A percentile compares a stretch with the other conserved stretches of the same genome.
Evolutionary conservation across 495 filamentous ascomycete species (phyloP).

Genomic region (Neurospora terricola): DNA sequence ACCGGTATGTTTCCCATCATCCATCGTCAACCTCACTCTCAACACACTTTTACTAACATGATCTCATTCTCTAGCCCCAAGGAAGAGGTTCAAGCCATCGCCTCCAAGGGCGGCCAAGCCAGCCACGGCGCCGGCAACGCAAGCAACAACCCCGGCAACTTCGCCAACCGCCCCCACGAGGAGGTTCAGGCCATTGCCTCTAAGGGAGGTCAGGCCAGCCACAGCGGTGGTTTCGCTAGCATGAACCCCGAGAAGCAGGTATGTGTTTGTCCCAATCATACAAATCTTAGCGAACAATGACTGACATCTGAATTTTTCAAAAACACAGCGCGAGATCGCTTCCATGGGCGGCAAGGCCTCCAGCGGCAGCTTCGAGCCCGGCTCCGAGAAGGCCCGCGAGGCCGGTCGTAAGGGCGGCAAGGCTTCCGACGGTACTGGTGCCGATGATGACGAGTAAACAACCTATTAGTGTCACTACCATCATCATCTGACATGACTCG

Average conservation of each 20-base stretch:
- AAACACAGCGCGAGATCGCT: slow-evolving; percentile 29
- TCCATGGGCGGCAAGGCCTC: slow-evolving; percentile 45
- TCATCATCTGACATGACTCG: neutral
- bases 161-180: slow-evolving; percentile 30
- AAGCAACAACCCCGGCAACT: slow-evolving; percentile 1
- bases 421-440: slow-evolving; percentile 19
- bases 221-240: slow-evolving; percentile 23
- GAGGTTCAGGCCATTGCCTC: slow-evolving; percentile 44
- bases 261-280: slow-evolving; percentile 5
- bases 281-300: neutral
- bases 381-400: slow-evolving; percentile 35
- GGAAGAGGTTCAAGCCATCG: slow-evolving; percentile 48
- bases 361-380: slow-evolving; percentile 37
- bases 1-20: slow-evolving; percentile 26
- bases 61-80: slow-evolving; percentile 25
- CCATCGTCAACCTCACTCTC: neutral
- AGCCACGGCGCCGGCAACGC: slow-evolving; percentile 17
- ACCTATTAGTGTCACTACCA: neutral
- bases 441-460: neutral
- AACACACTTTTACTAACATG: neutral
- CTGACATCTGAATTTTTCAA: neutral
- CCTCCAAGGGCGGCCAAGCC: slow-evolving; percentile 40
- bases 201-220: slow-evolving; percentile 41
- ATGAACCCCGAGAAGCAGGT: slow-evolving; percentile 43
- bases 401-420: slow-evolving; percentile 34